phyloP scores from a whole-genome alignment of 305 asterid species.

The Euphrasia arctica region DNA sequence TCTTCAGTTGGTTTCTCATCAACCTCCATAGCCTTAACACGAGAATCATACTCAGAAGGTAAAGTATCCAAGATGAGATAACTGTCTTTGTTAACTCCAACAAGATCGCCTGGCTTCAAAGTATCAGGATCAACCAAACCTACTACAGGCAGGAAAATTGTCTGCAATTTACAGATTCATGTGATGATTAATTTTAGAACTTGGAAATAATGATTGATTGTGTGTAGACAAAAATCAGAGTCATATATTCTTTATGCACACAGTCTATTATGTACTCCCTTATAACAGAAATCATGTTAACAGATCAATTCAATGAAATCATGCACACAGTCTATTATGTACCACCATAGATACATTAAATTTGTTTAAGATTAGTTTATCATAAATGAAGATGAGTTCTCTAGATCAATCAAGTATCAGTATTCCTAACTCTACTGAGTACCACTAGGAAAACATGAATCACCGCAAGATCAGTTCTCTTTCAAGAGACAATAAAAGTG shows the following conservation, averaged over 20 bases:
- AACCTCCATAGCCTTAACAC: constrained; percentile 99
- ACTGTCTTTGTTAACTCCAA: constrained; percentile 94
- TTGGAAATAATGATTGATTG: not conserved
- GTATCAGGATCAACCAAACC: constrained; percentile 89
- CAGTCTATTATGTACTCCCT: not conserved
- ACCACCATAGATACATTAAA: not conserved
- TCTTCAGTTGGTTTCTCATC: constrained; percentile 99
- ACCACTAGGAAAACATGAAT: not conserved
- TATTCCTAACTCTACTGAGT: not conserved
- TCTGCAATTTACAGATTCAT: constrained; percentile 38
- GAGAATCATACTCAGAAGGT: constrained; percentile 97
- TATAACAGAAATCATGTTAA: not conserved
- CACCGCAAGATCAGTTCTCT: not conserved
- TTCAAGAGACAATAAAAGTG: not conserved
- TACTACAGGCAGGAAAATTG: constrained; percentile 85
- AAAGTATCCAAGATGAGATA: constrained; percentile 81
- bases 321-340: no score
- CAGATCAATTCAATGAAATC: not conserved
- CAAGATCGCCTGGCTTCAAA: constrained; percentile 90
- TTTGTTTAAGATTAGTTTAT: not conserved
- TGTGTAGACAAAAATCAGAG: constrained; percentile 6
- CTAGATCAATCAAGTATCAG: not conserved
- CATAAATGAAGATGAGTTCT: constrained; percentile 1
- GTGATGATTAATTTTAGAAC: not conserved
- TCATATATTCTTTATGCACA: not conserved